These are phyloP conservation scores for Candida freyschussii DNA, from an alignment of 1,139 yeast genomes.

Conservation along the genomic window DNA sequence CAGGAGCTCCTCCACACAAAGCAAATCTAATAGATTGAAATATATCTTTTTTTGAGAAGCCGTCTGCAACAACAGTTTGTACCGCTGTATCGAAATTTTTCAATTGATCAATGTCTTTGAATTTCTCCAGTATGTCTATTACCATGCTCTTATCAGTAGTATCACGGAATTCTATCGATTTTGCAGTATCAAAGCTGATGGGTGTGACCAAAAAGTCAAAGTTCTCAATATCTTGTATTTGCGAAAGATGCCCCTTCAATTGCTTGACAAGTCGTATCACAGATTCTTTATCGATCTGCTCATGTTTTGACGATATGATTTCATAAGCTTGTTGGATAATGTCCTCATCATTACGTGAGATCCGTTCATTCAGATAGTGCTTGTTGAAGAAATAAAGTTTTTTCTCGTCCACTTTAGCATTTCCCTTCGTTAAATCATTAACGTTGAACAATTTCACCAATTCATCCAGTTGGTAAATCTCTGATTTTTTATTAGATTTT, in stretches of 20 bases:
- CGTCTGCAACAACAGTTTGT: constrained; percentile 11
- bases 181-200: constrained; percentile 31
- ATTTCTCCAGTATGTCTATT: constrained; percentile 16
- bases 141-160: constrained; percentile 15
- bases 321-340: constrained; percentile 33
- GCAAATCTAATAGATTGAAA: constrained; percentile 66
- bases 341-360: constrained; percentile 33
- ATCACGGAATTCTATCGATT: constrained; percentile 21
- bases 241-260: constrained; percentile 37
- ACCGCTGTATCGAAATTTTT: constrained; percentile 25
- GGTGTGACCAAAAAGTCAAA: constrained; percentile 48
- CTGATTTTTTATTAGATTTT: constrained; percentile 48
- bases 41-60: constrained; percentile 41
- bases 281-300: constrained; percentile 19
- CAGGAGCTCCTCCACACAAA: constrained; percentile 68
- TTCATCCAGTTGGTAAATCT: constrained; percentile 27
- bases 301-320: constrained; percentile 12
- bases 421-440: constrained; percentile 81
- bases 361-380: constrained; percentile 43
- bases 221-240: constrained; percentile 43
- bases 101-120: constrained; percentile 14
- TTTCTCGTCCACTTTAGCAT: constrained; percentile 81
- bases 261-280: constrained; percentile 23
- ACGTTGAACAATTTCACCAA: constrained; percentile 39
- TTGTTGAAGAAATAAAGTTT: constrained; percentile 77